phyloP scores from a whole-genome alignment of 768 basidiomycete genomes.

The Trametes coccinea region DNA sequence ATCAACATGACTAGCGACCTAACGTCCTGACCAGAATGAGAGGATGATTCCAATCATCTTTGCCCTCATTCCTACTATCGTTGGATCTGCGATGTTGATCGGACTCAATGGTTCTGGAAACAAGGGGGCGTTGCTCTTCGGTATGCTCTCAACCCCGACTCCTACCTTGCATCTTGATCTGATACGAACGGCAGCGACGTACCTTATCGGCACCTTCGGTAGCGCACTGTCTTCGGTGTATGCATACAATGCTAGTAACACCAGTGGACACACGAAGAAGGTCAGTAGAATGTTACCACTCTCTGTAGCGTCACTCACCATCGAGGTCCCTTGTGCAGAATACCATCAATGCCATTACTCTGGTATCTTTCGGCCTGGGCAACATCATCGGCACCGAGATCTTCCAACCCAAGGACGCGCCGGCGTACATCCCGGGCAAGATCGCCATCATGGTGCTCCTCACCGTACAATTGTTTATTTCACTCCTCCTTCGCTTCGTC shows the following conservation, averaged over 20 bases:
- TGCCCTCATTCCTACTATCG: conserved; percentile 57
- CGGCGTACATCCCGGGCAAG: conserved; percentile 66
- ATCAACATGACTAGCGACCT: background rate
- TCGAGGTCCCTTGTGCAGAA: conserved; percentile 30
- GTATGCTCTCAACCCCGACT: conserved; percentile 31
- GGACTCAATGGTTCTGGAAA: conserved; percentile 49
- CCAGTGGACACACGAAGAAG: conserved; percentile 67
- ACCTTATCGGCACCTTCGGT: conserved; percentile 57
- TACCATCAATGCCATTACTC: conserved; percentile 62
- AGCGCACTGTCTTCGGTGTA: conserved; percentile 60
- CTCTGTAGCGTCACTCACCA: no score
- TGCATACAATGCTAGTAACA: conserved; percentile 66
- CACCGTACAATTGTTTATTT: conserved; percentile 50
- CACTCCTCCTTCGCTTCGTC: conserved; percentile 51
- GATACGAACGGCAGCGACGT: conserved; percentile 39
- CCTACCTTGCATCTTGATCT: background rate
- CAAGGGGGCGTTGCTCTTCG: conserved; percentile 58
- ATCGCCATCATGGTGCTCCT: conserved; percentile 63
- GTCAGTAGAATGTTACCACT: conserved; percentile 17
- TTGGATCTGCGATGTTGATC: conserved; percentile 47
- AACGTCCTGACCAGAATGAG: conserved; percentile 41
- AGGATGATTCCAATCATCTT: conserved; percentile 63
- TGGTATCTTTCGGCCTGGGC: conserved; percentile 54
- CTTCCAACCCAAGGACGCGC: conserved; percentile 61
- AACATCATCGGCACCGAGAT: conserved; percentile 67